Evolutionary conservation across 2,329 filamentous ascomycete genomes (phyloP).

Genomic region (Trichoderma sp.): DNA sequence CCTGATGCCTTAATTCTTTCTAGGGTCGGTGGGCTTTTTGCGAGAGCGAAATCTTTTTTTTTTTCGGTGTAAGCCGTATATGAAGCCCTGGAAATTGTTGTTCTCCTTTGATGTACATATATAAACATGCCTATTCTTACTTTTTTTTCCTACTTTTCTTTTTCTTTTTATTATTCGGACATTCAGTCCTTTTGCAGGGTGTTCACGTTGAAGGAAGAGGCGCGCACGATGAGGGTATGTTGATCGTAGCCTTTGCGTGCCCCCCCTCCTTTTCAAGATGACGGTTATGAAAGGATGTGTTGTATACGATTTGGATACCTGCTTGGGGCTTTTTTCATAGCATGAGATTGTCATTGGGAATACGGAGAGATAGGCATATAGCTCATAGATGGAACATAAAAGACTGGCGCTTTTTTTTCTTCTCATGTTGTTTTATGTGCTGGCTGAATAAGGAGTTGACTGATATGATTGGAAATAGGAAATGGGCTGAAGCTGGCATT

Average conservation of each 20-base stretch:
- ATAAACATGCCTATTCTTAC: conserved; percentile 9
- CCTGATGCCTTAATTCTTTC: not conserved
- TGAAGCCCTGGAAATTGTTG: not conserved
- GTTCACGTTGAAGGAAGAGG: conserved; percentile 31
- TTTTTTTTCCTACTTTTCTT: not conserved
- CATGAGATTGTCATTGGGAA: conserved; percentile 1
- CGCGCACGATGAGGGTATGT: not conserved
- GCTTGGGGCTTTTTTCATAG: not conserved
- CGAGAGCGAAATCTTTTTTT: not conserved
- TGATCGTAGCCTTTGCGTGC: conserved; percentile 1
- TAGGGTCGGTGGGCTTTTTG: not conserved
- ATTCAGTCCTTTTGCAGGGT: conserved; percentile 24
- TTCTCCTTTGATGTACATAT: conserved; percentile 27
- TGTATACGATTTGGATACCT: conserved; percentile 4
- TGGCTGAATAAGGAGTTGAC: not conserved
- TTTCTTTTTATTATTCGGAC: not conserved
- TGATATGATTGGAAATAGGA: no score
- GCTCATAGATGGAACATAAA: not conserved
- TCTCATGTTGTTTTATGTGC: not conserved
- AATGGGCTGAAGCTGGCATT: no score
- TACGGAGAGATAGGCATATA: not conserved
- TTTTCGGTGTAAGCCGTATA: not conserved
- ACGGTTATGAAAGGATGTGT: conserved; percentile 4
- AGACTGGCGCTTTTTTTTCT: conserved; percentile 6
- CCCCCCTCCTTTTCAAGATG: not conserved